Conservation (phyloP, 1,139 yeast species). For the Taiozyma sp. region DNA sequence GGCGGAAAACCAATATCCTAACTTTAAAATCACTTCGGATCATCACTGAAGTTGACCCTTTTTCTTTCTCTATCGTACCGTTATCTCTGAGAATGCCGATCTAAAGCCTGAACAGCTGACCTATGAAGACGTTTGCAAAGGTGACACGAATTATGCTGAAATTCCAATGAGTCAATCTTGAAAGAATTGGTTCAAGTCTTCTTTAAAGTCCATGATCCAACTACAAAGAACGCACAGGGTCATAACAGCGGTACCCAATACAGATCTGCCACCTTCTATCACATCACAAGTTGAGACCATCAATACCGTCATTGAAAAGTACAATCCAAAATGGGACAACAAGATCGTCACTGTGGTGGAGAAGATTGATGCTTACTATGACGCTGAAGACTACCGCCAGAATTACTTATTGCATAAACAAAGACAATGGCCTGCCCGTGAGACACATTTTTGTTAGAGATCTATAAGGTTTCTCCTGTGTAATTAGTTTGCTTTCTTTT, state of each 20-base stretch:
- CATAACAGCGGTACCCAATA: slow-evolving; percentile 78
- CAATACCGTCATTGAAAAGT: slow-evolving; percentile 33
- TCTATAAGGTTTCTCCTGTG: background rate
- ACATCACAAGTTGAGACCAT: slow-evolving; percentile 43
- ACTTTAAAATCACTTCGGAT: too few relatives aligned
- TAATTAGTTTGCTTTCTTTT: background rate
- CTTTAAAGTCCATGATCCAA: slow-evolving; percentile 78
- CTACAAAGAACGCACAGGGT: slow-evolving; percentile 60
- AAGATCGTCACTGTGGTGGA: slow-evolving; percentile 61
- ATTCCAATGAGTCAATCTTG: slow-evolving; percentile 43
- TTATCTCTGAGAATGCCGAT: too few relatives aligned
- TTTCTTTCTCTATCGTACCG: too few relatives aligned
- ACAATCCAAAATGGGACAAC: slow-evolving; percentile 51
- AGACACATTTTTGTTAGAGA: slow-evolving; percentile 71
- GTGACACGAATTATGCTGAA: slow-evolving; percentile 66
- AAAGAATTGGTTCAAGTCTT: slow-evolving; percentile 52
- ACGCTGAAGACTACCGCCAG: slow-evolving; percentile 59
- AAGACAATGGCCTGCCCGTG: slow-evolving; percentile 85
- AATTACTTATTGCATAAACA: slow-evolving; percentile 56
- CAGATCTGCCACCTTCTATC: slow-evolving; percentile 71
- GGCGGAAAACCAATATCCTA: too few relatives aligned
- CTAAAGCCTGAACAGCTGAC: slow-evolving; percentile 28
- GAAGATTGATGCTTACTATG: slow-evolving; percentile 65
- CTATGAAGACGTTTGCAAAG: slow-evolving; percentile 70
- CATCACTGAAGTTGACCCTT: too few relatives aligned